These are phyloP conservation scores for Pythium volutum DNA, from an alignment of 352 stramenopile species.

Conservation along the genomic window DNA sequence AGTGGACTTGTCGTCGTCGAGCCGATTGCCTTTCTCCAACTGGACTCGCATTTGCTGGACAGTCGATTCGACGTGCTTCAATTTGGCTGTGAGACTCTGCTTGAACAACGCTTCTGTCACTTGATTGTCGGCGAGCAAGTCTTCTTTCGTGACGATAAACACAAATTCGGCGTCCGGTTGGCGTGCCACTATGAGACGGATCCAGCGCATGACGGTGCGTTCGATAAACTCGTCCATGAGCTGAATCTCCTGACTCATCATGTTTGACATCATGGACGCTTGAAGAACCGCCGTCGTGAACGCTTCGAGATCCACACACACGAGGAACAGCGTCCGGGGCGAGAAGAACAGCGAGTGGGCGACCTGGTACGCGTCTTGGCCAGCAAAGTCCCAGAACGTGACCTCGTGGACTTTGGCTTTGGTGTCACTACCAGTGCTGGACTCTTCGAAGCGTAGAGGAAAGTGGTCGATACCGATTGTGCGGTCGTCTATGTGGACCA, in stretches of 20 bases:
- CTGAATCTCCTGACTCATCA: neutral
- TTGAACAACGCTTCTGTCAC: neutral
- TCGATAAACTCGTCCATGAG: conserved; percentile 12
- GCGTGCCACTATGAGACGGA: conserved; percentile 11
- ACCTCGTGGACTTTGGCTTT: conserved; percentile 5
- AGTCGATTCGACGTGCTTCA: neutral
- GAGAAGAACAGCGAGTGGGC: conserved; percentile 23
- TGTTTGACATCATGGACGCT: neutral
- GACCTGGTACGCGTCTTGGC: conserved; percentile 14
- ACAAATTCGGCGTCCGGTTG: conserved; percentile 19
- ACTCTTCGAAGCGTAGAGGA: neutral
- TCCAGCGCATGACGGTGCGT: neutral
- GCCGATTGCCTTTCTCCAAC: neutral
- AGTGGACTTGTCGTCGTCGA: no score
- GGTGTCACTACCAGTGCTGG: no score
- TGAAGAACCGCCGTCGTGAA: neutral
- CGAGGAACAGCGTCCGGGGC: conserved; percentile 9
- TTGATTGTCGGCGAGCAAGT: neutral
- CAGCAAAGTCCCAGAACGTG: conserved; percentile 23
- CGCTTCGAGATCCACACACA: conserved; percentile 16
- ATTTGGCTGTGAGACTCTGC: neutral
- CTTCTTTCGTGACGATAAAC: conserved; percentile 15
- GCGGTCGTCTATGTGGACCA: conserved; percentile 9
- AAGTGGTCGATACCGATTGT: conserved; percentile 37
- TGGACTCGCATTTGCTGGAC: neutral